phyloP scores from a whole-genome alignment of 1,284 basidiomycete genomes.

The Filobasidium uniguttulatum region DNA sequence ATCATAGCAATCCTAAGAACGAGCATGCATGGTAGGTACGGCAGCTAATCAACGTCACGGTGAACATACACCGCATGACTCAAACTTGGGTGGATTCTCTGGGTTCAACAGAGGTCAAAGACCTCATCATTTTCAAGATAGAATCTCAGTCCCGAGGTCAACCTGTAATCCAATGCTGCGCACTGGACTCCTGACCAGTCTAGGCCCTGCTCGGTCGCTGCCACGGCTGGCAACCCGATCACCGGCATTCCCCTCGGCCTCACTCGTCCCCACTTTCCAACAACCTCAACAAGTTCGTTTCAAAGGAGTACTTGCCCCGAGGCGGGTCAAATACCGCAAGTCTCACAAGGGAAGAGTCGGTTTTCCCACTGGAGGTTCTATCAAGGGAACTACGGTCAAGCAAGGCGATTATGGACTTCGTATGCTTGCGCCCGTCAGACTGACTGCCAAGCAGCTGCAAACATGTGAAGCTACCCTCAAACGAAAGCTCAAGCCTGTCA shows the following conservation, averaged over 20 bases:
- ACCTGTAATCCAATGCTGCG: background rate
- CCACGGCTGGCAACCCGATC: background rate
- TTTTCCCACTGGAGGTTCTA: slow-evolving; percentile 57
- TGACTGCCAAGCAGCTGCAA: slow-evolving; percentile 83
- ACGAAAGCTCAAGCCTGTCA: slow-evolving; percentile 79
- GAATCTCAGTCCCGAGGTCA: too few relatives aligned
- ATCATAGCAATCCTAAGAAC: too few relatives aligned
- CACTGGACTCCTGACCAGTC: background rate
- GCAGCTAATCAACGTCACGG: too few relatives aligned
- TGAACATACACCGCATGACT: too few relatives aligned
- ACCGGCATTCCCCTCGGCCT: background rate
- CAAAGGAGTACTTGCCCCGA: slow-evolving; percentile 54
- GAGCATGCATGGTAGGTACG: too few relatives aligned
- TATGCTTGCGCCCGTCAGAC: slow-evolving; percentile 65
- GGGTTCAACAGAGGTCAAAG: background rate
- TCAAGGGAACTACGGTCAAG: slow-evolving; percentile 82
- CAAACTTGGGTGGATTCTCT: too few relatives aligned
- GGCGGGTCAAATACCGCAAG: slow-evolving; percentile 65
- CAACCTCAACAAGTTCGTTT: slow-evolving; percentile 9
- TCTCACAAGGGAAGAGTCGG: slow-evolving; percentile 76
- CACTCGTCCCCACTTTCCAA: background rate
- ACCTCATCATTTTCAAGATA: background rate
- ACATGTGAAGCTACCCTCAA: slow-evolving; percentile 78
- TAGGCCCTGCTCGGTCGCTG: background rate
- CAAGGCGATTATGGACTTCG: slow-evolving; percentile 79